Evolutionary conservation across 2,329 filamentous ascomycete genomes (phyloP).

Genomic region (Ophiostoma sp.): DNA sequence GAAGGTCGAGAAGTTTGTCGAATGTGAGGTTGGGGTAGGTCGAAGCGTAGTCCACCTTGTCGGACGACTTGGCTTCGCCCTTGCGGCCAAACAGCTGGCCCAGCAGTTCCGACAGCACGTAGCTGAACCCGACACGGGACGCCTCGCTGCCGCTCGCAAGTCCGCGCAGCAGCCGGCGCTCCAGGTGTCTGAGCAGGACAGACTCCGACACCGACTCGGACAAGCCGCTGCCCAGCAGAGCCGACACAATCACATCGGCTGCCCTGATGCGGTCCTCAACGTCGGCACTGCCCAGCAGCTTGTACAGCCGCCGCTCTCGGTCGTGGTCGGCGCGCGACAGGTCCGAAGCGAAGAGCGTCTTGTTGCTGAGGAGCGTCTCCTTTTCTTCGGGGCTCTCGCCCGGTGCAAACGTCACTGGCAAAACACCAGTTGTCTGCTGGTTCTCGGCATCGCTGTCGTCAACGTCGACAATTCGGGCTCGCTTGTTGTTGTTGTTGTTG

Average conservation of each 20-base stretch:
- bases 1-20: constrained; percentile 53
- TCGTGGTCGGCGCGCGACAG: constrained; percentile 55
- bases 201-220: constrained; percentile 48
- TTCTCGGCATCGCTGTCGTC: constrained; percentile 8
- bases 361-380: constrained; percentile 35
- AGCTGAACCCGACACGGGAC: constrained; percentile 82
- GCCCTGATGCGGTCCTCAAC: constrained; percentile 56
- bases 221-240: constrained; percentile 46
- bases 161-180: constrained; percentile 75
- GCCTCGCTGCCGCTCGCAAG: constrained; percentile 88
- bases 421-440: not conserved
- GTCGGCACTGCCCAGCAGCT: constrained; percentile 62
- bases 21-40: constrained; percentile 58
- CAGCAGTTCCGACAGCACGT: constrained; percentile 81
- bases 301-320: constrained; percentile 61
- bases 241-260: constrained; percentile 58
- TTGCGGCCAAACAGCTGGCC: constrained; percentile 64
- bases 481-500: constrained; percentile 25
- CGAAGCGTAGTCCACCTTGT: constrained; percentile 39
- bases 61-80: constrained; percentile 1
- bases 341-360: constrained; percentile 53
- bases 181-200: constrained; percentile 59
- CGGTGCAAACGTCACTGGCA: not conserved
- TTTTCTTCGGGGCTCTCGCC: constrained; percentile 20
- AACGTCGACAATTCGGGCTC: constrained; percentile 22